Evolutionary conservation across 352 stramenopile genomes (phyloP), one percentile per base, ranked within the genome.

Genomic region (Phytopythium montanum): DNA sequence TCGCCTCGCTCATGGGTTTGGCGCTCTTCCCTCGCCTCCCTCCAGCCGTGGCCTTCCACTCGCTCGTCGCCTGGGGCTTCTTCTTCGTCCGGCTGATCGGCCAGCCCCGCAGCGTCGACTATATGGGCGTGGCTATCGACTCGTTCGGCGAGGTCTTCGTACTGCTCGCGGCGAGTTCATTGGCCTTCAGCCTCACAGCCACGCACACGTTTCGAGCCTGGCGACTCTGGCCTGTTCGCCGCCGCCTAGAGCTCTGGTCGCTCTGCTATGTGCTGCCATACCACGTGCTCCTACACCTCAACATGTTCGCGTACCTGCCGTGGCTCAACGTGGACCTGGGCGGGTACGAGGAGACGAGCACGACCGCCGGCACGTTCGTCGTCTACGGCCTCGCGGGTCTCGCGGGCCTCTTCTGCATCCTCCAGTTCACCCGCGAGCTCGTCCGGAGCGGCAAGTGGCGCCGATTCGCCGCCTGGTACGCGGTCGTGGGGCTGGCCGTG

Each of bases 251-350:
- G 16, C 61, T 88, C 50, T 94, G 82, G 79, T 60, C 67, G 6
- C 7, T 82, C 16, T 88, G 76, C 56, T 92, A 90, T 45, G 71
- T 91, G 10, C 10, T 86, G 23, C 85, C 85, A 31, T 94, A 70
- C 67, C 81, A 90, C 55, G 49, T 81, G 25, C 68, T 92, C 65
- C 71, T 92, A 28, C 82, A 94, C 61, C 73, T 94, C 65, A 91
- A 88, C 54, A 73, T 89, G 55, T 74, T 92, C 41, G 72, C 70
- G 49, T 90, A 86, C 50, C 9, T 92, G 4, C 76, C 82, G 31
- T 92, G 85, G 80, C 78, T 94, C 50, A 90, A 81, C 67, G 56
- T 94, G 25, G 68, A 79, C 50, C 56, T 94, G 13, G 85, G 85
- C 8, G 85, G 85, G 5, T 88, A 89, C 55, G 64, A 90, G 50